Conservation (phyloP, 2,329 filamentous ascomycete genomes). For the Fusarium robinianum region DNA sequence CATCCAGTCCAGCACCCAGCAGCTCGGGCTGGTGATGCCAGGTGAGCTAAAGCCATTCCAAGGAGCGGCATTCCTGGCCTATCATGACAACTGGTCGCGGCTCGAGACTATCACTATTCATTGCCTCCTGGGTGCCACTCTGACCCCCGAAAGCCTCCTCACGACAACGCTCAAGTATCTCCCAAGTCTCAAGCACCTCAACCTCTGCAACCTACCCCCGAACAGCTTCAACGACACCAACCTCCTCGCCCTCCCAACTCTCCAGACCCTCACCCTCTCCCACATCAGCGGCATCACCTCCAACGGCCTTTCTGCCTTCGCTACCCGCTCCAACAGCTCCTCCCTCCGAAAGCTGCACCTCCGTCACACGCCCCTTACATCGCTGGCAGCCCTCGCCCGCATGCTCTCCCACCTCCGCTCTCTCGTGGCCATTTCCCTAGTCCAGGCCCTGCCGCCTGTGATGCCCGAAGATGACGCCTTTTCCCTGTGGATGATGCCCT, state of each 20-base stretch:
- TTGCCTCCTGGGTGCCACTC: constrained; percentile 58
- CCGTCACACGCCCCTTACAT: constrained; percentile 60
- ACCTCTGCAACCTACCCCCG: constrained; percentile 60
- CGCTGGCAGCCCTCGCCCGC: constrained; percentile 61
- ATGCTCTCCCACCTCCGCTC: constrained; percentile 59
- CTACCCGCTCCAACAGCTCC: constrained; percentile 52
- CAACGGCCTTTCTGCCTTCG: constrained; percentile 60
- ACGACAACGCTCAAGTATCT: constrained; percentile 54
- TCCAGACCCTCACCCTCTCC: constrained; percentile 60
- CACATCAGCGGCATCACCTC: constrained; percentile 61
- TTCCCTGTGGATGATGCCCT: constrained; percentile 65
- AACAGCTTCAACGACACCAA: constrained; percentile 61
- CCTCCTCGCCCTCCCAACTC: constrained; percentile 58
- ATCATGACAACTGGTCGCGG: constrained; percentile 60
- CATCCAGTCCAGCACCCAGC: constrained; percentile 37
- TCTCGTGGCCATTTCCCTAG: constrained; percentile 56
- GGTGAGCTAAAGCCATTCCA: constrained; percentile 39
- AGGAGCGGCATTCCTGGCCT: constrained; percentile 52
- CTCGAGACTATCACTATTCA: constrained; percentile 62
- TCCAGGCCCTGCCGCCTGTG: constrained; percentile 59
- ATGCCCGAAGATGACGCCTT: constrained; percentile 59
- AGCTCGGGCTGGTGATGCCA: constrained; percentile 38
- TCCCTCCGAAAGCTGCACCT: constrained; percentile 57
- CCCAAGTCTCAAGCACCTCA: constrained; percentile 60
- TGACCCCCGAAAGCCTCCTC: constrained; percentile 58